These are phyloP conservation scores for Rutstroemia sp. DNA, from an alignment of 2,329 filamentous ascomycete genomes.

Conservation along the genomic window DNA sequence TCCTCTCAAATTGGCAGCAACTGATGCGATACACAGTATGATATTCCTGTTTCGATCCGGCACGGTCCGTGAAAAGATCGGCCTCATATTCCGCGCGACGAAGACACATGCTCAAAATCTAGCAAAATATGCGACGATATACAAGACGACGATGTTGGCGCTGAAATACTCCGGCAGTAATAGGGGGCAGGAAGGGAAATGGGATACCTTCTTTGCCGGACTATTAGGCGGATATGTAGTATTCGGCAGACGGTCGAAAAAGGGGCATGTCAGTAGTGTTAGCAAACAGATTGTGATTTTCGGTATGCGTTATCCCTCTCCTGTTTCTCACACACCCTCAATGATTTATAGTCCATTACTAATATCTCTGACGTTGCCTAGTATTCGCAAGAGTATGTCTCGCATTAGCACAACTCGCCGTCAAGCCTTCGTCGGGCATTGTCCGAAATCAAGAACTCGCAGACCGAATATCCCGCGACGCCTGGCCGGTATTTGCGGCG, in stretches of 20 bases:
- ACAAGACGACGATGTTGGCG: conserved; percentile 74
- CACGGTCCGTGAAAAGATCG: conserved; percentile 68
- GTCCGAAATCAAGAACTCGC: conserved; percentile 37
- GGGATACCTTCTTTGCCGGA: conserved; percentile 81
- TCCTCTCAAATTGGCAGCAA: background rate
- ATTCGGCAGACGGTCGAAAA: conserved; percentile 63
- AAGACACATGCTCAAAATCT: conserved; percentile 87
- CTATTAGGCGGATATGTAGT: conserved; percentile 86
- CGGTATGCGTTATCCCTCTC: conserved; percentile 22
- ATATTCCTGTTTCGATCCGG: conserved; percentile 93
- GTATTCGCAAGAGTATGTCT: conserved; percentile 89
- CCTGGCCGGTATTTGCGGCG: conserved; percentile 89
- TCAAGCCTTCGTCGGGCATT: conserved; percentile 55
- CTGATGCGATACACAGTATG: conserved; percentile 54
- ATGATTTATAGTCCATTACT: background rate
- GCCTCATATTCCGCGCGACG: conserved; percentile 77
- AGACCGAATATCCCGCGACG: conserved; percentile 53
- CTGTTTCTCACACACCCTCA: background rate
- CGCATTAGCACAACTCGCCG: conserved; percentile 72
- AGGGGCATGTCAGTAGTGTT: conserved; percentile 68
- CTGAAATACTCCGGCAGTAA: conserved; percentile 56
- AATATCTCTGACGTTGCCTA: background rate
- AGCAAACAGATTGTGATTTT: conserved; percentile 98
- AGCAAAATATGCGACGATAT: conserved; percentile 82
- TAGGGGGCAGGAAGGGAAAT: conserved; percentile 60